phyloP scores from a whole-genome alignment of 768 basidiomycete genomes.

The Amanita pseudoporphyria region DNA sequence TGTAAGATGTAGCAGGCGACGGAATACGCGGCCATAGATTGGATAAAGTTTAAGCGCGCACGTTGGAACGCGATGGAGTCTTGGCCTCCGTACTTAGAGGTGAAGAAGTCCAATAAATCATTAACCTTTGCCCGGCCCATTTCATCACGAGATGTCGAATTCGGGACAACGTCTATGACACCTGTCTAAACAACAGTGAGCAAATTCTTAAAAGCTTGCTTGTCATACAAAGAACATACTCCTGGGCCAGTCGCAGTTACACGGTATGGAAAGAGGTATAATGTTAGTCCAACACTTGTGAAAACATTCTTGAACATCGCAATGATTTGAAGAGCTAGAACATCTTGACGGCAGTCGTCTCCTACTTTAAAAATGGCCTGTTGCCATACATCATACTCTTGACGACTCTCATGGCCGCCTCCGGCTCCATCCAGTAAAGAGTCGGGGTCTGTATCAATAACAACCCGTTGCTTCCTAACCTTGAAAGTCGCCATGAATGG shows the following conservation, averaged over 20 bases:
- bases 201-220: not conserved
- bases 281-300: slow-evolving; percentile 72
- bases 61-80: slow-evolving; percentile 87
- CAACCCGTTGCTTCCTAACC: slow-evolving; percentile 77
- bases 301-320: slow-evolving; percentile 99
- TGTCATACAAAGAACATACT: slow-evolving; percentile 35
- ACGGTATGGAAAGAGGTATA: slow-evolving; percentile 93
- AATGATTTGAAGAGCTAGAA: slow-evolving; percentile 94
- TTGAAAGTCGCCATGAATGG: slow-evolving; percentile 99
- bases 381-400: slow-evolving; percentile 87
- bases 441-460: slow-evolving; percentile 63
- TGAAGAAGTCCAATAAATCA: slow-evolving; percentile 89
- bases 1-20: slow-evolving; percentile 97
- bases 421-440: slow-evolving; percentile 57
- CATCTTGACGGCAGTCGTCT: slow-evolving; percentile 97
- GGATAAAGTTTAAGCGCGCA: slow-evolving; percentile 92
- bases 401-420: slow-evolving; percentile 44
- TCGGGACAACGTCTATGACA: slow-evolving; percentile 96
- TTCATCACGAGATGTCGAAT: slow-evolving; percentile 96
- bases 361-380: slow-evolving; percentile 99
- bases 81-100: slow-evolving; percentile 85
- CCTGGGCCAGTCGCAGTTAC: slow-evolving; percentile 97
- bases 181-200: slow-evolving; percentile 56
- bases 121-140: slow-evolving; percentile 99
- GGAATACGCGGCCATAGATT: slow-evolving; percentile 99